Base-by-base conservation (phyloP, 1,284 basidiomycete genomes). In the Mycena sp. region DNA sequence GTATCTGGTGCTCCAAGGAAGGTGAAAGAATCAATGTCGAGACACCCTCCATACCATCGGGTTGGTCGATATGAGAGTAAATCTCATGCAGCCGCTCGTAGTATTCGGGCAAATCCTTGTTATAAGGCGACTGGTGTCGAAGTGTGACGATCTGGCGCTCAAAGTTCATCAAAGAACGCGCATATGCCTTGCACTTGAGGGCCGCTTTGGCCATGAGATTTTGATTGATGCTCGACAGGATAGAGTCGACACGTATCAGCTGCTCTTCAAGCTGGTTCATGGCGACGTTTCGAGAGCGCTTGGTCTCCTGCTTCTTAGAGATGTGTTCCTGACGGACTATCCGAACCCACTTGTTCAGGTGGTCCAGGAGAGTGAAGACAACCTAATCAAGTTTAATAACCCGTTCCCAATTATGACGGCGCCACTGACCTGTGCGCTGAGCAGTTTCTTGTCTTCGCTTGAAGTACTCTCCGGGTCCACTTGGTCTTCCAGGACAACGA, bases 41-140 rank as follows among this genome's bases (percentile, higher is more conserved):
- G 26, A 99, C 87, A 0, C 98, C 98, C 78, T 99, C 96, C 98
- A 99, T 99, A 12, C 98, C 98, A 77, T 99, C 98, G 0, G 98
- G 98, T 74, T 99, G 96, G 73, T 99, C 96, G 4, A 99, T 84
- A 61, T 94, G 87, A 14, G 98, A 93, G 75, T 99, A 99, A 67
- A 99, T 98, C 74, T 98, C 90, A 73, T 99, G 98, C 38, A 99
- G 81, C 30, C 90, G 87, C 73, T 99, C 98, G 73, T 95, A 99
- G 75, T 95, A 92, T 1, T 80, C 81, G 55, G 95, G 88, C 1
- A 96, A 80, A 21, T 92, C 85, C 16, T 77, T 78, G 49, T 80
- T 75, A 21, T 80, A 75, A 0, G 82, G 77, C 4, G 76, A 67
- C 72, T 80, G 76, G 62, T 83, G 79, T 61, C 82, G 81, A 29